These are phyloP conservation scores for Phytopythium aichiense DNA, from an alignment of 352 stramenopile genomes.

Conservation along the genomic window DNA sequence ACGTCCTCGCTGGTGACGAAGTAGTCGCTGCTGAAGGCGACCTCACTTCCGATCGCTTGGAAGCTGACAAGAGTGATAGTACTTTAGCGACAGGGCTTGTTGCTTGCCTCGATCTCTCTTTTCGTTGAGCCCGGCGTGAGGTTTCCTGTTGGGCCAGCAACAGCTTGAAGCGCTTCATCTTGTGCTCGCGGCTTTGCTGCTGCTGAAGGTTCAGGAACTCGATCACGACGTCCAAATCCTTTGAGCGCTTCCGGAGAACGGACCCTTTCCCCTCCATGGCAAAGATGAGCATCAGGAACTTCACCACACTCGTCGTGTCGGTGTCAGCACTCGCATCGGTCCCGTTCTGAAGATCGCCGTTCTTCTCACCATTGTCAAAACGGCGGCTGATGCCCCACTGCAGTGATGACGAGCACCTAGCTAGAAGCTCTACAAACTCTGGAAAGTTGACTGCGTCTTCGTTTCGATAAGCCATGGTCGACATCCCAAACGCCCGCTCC, in stretches of 20 bases:
- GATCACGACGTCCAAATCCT: slow-evolving; percentile 53
- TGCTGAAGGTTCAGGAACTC: slow-evolving; percentile 43
- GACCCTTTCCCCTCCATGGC: slow-evolving; percentile 68
- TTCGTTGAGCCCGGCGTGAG: slow-evolving; percentile 3
- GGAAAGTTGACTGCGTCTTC: slow-evolving; percentile 41
- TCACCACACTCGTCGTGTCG: slow-evolving; percentile 33
- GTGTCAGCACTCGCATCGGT: background rate
- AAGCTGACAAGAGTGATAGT: background rate
- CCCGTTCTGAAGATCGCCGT: background rate
- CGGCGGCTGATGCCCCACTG: slow-evolving; percentile 32
- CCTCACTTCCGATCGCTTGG: background rate
- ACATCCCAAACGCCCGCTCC: slow-evolving; percentile 35
- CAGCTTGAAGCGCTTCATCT: slow-evolving; percentile 40
- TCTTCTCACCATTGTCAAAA: background rate
- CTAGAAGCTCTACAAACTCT: slow-evolving; percentile 57
- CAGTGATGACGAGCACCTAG: slow-evolving; percentile 42
- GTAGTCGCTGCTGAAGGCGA: background rate
- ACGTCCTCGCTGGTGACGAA: slow-evolving; percentile 7
- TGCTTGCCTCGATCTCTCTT: background rate
- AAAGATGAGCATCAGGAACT: slow-evolving; percentile 78
- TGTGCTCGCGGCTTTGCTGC: slow-evolving; percentile 25
- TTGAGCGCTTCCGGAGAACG: slow-evolving; percentile 47
- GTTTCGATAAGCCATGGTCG: slow-evolving; percentile 18
- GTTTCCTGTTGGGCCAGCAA: slow-evolving; percentile 30
- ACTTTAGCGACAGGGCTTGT: background rate